phyloP scores from a whole-genome alignment of 345 rosid species.

The Camelina neglecta region DNA sequence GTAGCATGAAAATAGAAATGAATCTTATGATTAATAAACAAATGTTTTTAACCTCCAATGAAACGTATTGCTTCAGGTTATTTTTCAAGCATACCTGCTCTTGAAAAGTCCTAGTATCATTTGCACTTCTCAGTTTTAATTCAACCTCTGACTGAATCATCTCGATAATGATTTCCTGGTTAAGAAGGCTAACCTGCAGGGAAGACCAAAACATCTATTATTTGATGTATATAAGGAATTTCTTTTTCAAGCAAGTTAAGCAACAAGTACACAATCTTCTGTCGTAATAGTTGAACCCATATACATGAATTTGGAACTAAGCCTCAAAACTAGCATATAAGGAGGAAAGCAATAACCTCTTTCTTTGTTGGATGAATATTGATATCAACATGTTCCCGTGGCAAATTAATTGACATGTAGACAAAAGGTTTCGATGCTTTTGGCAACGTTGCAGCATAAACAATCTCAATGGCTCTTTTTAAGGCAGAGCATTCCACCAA shows the following conservation, averaged over 20 bases:
- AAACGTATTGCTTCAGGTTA: not conserved
- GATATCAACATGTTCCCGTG: constrained; percentile 91
- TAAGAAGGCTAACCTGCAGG: constrained; percentile 91
- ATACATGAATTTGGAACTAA: constrained; percentile 2
- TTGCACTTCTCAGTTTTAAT: constrained; percentile 68
- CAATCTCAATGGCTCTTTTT: constrained; percentile 91
- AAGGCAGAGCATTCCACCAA: constrained; percentile 90
- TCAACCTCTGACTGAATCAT: constrained; percentile 82
- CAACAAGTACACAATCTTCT: constrained; percentile 12
- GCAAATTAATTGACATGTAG: constrained; percentile 86
- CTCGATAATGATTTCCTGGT: constrained; percentile 83
- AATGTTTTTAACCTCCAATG: constrained; percentile 9
- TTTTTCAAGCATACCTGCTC: constrained; percentile 70
- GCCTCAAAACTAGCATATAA: constrained; percentile 13
- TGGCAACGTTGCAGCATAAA: constrained; percentile 92
- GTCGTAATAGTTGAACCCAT: not conserved
- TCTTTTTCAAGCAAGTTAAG: not conserved
- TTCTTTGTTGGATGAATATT: constrained; percentile 95
- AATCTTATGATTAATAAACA: not conserved
- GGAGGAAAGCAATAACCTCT: constrained; percentile 60
- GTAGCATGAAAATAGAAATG: constrained; percentile 30
- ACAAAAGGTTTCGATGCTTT: constrained; percentile 94
- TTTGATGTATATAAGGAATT: constrained; percentile 4
- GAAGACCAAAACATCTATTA: constrained; percentile 22
- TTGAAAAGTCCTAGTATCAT: constrained; percentile 74